Evolutionary conservation across 1,139 yeast species (phyloP).

Genomic region (Blastobotrys malaysiensis): DNA sequence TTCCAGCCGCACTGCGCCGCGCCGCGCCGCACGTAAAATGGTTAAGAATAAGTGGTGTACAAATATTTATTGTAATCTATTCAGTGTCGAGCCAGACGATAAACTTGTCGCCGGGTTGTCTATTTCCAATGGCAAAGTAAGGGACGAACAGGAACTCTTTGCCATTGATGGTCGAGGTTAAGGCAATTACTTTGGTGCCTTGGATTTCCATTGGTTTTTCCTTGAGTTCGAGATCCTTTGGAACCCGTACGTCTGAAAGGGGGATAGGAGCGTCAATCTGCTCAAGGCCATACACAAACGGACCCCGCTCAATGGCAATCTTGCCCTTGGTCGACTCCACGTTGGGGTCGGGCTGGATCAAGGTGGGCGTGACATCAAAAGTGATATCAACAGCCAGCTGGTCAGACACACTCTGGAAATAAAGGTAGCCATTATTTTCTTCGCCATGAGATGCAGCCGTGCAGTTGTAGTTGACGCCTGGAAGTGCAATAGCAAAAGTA

Average conservation of each 20-base stretch:
- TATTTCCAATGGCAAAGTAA: slow-evolving; percentile 8
- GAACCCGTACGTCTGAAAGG: background rate
- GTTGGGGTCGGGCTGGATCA: slow-evolving; percentile 4
- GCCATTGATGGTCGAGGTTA: slow-evolving; percentile 4
- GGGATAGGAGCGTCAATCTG: background rate
- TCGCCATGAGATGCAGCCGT: background rate
- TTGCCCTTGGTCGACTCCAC: slow-evolving; percentile 4
- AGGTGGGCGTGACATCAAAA: slow-evolving; percentile 1
- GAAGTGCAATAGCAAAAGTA: slow-evolving; percentile 2
- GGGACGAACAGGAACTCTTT: slow-evolving; percentile 7
- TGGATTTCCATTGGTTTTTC: slow-evolving; percentile 4
- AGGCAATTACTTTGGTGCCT: slow-evolving; percentile 7
- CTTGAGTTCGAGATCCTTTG: background rate
- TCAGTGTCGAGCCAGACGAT: slow-evolving; percentile 1
- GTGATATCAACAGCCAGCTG: background rate
- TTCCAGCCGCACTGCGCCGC: background rate
- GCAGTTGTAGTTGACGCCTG: background rate
- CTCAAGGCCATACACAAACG: slow-evolving; percentile 9
- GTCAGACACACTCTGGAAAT: slow-evolving; percentile 5
- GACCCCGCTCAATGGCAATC: slow-evolving; percentile 9
- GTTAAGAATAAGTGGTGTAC: too few species aligned
- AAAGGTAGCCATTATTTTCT: slow-evolving; percentile 5
- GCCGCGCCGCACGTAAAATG: too few species aligned
- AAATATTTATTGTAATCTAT: background rate
- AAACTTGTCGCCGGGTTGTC: slow-evolving; percentile 8